phyloP scores from a whole-genome alignment of 352 stramenopile species.

The Globisporangium cederbergense region DNA sequence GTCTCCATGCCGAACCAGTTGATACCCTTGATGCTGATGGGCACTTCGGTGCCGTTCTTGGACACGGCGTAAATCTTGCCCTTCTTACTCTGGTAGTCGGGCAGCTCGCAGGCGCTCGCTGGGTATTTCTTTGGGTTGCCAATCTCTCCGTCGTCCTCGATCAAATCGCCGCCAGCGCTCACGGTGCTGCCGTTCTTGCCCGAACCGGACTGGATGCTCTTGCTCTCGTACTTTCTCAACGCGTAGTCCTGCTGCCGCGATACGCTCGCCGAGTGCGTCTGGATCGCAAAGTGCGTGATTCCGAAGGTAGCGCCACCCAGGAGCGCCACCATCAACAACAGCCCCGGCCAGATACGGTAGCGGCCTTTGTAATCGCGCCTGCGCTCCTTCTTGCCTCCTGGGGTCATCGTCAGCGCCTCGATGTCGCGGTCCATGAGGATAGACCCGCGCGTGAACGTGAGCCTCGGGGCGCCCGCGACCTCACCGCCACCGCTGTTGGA shows the following conservation, averaged over 20 bases:
- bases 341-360: constrained; percentile 47
- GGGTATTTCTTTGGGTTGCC: constrained; percentile 76
- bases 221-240: constrained; percentile 23
- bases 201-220: constrained; percentile 5
- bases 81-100: constrained; percentile 72
- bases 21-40: constrained; percentile 66
- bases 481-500: constrained; percentile 9
- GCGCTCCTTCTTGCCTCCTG: constrained; percentile 14
- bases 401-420: constrained; percentile 22
- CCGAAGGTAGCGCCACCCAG: constrained; percentile 26
- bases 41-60: constrained; percentile 49
- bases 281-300: constrained; percentile 29
- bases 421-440: constrained; percentile 46
- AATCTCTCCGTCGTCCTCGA: constrained; percentile 60
- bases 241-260: constrained; percentile 24
- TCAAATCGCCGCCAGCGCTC: constrained; percentile 32
- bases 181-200: constrained; percentile 14
- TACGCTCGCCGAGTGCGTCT: constrained; percentile 16
- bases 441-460: constrained; percentile 40
- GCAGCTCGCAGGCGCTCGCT: constrained; percentile 51
- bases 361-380: constrained; percentile 49
- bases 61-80: constrained; percentile 52
- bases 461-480: background rate
- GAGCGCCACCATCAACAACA: constrained; percentile 34
- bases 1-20: constrained; percentile 83